Evolutionary conservation across 176 grass and related monocot genomes (phyloP).

Genomic region (Otatea glauca): DNA sequence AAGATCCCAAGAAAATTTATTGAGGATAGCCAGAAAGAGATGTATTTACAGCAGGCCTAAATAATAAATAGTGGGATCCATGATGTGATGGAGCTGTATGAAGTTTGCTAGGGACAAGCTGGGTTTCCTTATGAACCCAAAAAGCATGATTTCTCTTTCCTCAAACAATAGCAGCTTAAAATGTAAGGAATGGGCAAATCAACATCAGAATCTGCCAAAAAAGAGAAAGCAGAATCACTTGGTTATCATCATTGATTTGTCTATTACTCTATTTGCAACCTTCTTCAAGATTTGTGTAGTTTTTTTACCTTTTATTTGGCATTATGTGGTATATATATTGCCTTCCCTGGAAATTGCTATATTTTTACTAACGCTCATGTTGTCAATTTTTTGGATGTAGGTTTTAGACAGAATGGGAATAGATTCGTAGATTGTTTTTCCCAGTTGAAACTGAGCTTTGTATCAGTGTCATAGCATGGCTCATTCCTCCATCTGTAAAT

Average conservation of each 20-base stretch:
- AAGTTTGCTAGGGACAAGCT: not conserved
- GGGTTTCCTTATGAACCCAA: not conserved
- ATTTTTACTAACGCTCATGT: not conserved
- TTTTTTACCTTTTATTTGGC: not conserved
- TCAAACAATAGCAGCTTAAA: not conserved
- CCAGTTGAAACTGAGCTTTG: not conserved
- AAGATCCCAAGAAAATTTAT: slow-evolving; percentile 42
- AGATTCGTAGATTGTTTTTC: not conserved
- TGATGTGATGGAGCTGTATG: slow-evolving; percentile 30
- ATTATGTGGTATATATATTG: not conserved
- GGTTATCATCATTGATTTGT: not conserved
- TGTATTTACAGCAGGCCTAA: slow-evolving; percentile 33
- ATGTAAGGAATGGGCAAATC: not conserved
- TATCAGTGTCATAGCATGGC: not conserved
- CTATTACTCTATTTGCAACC: not conserved
- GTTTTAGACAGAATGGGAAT: not conserved
- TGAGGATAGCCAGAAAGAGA: slow-evolving; percentile 39
- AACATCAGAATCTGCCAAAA: not conserved
- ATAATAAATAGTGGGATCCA: slow-evolving; percentile 39
- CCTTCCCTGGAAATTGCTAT: not conserved
- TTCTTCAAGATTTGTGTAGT: not conserved
- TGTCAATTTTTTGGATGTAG: not conserved
- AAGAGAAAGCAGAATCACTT: not conserved
- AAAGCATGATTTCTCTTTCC: not conserved
- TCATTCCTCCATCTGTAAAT: not conserved